Evolutionary conservation across 345 rosid genomes (phyloP), one percentile per base, ranked within the genome.

Genomic region (Lepidium aucheri): DNA sequence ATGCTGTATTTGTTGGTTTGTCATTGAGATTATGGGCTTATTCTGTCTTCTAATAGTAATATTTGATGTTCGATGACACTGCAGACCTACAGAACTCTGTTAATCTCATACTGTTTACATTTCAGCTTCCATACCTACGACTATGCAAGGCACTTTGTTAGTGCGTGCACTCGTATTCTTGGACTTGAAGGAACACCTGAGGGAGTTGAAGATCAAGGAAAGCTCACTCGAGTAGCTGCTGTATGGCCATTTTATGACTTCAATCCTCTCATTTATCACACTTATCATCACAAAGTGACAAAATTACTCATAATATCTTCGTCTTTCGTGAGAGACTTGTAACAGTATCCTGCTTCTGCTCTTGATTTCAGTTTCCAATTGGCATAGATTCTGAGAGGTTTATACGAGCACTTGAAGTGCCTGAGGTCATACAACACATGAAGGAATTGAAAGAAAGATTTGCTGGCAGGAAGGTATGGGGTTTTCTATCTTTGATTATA

Each of bases 111-210:
- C n/a, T 65, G 60, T 57, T 15, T 50, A 50, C 71, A 22, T 65
- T 72, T n/a, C 85, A 94, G 99, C 34, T 94, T 94, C 72, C 99
- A 94, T 53, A 94, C 97, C 40, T 94, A 94, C 76, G 99, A 94
- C 80, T 94, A 94, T 73, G 99, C 97, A 65, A 85, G 97, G 72
- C 99, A 94, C 57, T 95, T 95, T 80, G 99, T 95, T 65, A 94
- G 99, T 59, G 97, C 99, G 45, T 95, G 99, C 61, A 91, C 99
- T 63, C 94, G 99, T 67, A 95, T 95, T 67, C 96, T 95, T 82
- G 99, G 97, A 68, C 85, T 89, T 52, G 99, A 95, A 78, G 99
- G 97, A 62, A 95, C 99, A 58, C 99, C 99, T 50, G 97, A 91
- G 71, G 98, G 99, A 63, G 99, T 95, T 53, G 99, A 91, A 66